These are phyloP conservation scores for Puccinia horiana DNA, from an alignment of 1,284 basidiomycete genomes.

Conservation along the genomic window DNA sequence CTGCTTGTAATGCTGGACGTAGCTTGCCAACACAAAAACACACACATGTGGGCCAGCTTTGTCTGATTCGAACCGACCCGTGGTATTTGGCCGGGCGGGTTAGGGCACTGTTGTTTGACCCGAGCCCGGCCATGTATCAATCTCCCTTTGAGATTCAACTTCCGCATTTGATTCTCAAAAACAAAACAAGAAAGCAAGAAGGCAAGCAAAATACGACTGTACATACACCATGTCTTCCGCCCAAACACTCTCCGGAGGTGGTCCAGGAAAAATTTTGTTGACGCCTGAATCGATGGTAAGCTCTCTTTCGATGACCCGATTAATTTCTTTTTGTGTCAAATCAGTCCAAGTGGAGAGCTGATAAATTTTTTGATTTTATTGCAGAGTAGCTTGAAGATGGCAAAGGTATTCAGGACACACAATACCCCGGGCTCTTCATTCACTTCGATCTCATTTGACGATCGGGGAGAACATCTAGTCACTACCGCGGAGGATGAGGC, in stretches of 20 bases:
- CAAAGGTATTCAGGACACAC: conserved; percentile 80
- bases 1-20: no score
- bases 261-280: neutral
- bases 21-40: no score
- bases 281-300: conserved; percentile 17
- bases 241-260: neutral
- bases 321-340: neutral
- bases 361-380: neutral
- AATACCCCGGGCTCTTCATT: conserved; percentile 63
- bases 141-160: no score
- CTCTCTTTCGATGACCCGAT: neutral
- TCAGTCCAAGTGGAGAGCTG: conserved; percentile 1
- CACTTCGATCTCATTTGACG: conserved; percentile 86
- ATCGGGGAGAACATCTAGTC: conserved; percentile 78
- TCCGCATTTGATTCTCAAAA: no score
- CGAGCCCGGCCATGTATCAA: no score
- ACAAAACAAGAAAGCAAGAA: neutral
- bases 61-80: no score
- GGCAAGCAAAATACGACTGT: no score
- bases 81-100: no score
- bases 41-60: no score
- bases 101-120: no score
- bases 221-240: conserved; percentile 3
- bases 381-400: conserved; percentile 41
- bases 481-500: conserved; percentile 92